Conservation (phyloP, 148 eudicot species). For the Polygonum maritimum region DNA sequence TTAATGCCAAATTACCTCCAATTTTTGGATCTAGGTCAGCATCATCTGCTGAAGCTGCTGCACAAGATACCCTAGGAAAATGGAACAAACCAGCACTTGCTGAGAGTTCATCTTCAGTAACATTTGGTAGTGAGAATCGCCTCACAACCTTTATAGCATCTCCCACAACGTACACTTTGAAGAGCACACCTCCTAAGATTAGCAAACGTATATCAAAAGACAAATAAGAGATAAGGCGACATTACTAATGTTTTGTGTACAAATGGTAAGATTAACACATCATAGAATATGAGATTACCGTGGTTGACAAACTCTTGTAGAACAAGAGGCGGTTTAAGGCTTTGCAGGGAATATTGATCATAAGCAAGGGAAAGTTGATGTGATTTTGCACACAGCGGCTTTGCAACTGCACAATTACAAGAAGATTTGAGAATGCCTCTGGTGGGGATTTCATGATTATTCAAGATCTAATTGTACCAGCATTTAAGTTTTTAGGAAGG, state of each 20-base stretch:
- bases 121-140: constrained; percentile 87
- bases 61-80: constrained; percentile 96
- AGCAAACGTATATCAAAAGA: constrained; percentile 10
- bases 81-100: constrained; percentile 56
- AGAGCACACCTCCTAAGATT: constrained; percentile 73
- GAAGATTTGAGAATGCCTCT: background rate
- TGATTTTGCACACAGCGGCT: constrained; percentile 80
- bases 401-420: constrained; percentile 55
- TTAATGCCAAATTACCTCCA: constrained; percentile 32
- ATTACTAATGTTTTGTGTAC: background rate
- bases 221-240: background rate
- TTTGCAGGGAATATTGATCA: constrained; percentile 73
- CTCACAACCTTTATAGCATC: constrained; percentile 88
- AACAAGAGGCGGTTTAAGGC: constrained; percentile 90
- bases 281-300: constrained; percentile 34
- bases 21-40: constrained; percentile 80
- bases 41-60: constrained; percentile 93
- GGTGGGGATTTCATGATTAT: background rate
- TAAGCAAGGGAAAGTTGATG: constrained; percentile 86
- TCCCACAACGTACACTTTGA: constrained; percentile 88
- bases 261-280: background rate
- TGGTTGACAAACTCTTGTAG: constrained; percentile 94
- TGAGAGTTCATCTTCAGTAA: constrained; percentile 55
- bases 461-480: background rate
- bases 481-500: background rate